Base-by-base conservation (phyloP, 192 early-diverging fungal genomes). In the Umbelopsis sp. region DNA sequence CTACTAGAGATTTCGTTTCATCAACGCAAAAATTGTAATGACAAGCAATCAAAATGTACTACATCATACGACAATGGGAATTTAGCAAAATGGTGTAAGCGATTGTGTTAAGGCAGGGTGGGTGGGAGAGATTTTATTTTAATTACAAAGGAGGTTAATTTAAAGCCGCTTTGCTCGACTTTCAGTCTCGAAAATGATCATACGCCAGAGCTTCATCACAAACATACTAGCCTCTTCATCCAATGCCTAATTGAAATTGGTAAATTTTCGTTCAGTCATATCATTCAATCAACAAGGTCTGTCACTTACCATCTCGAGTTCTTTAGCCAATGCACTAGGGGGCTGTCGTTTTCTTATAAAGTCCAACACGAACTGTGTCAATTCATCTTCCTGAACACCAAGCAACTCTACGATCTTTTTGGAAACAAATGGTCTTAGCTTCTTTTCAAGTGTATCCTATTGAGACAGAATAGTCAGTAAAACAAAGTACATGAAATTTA, bases 161-260 rank as follows among this genome's bases (percentile, higher is more conserved):
- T 65, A 75, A 41, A 90, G 74, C 10, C 89, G 86, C 25, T 73
- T 71, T 17, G 85, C 79, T 69, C 86, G 78, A 32, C 86, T 80
- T 76, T 96, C 94, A 4, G 91, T 93, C 71, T 96, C 94, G 77
- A 86, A 94, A 45, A 96, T 93, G 12, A 96, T 73, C 84, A 89
- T 91, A 45, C 94, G 85, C 96, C 96, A 99, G 12, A 98, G 78
- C 67, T 90, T 91, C 74, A 89, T 89, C 10, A 97, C 95, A 87
- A 99, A 93, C 34, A 87, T 82, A 21, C 88, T 86, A 4, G 96
- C 91, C 56, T 96, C 96, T 20, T 96, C 94, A 68, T 94, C 96
- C 66, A 98, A 82, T 1, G 91, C 88, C 91, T 94, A 81, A n/a
- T n/a, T 34, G 5, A 68, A 49, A 21, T 26, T 47, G 25, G 26